Conservation (phyloP, 257 asterid genomes). For the Asclepias syriaca region DNA sequence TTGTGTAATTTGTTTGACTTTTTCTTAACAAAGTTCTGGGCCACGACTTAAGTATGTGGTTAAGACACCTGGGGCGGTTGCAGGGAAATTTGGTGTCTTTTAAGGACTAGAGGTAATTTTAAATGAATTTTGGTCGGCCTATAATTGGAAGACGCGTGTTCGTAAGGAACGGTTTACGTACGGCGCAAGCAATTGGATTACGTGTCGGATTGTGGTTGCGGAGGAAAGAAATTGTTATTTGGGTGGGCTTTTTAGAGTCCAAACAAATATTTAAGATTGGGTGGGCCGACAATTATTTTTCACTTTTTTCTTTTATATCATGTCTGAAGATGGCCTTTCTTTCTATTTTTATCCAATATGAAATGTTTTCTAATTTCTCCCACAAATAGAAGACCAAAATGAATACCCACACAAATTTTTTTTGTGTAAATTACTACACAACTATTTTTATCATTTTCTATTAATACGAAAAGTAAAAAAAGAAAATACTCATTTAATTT, state of each 20-base stretch:
- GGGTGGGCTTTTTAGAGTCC: neutral
- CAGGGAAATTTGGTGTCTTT: conserved; percentile 5
- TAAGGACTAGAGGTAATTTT: neutral
- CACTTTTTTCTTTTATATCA: no score
- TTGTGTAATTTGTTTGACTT: neutral
- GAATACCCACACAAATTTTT: no score
- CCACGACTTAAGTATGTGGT: conserved; percentile 30
- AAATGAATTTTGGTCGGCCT: conserved; percentile 30
- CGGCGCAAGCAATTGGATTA: conserved; percentile 22
- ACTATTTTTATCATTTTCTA: no score
- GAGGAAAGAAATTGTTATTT: neutral
- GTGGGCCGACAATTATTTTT: neutral
- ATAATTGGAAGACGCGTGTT: conserved; percentile 35
- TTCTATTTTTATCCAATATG: no score
- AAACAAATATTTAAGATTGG: neutral
- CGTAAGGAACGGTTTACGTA: conserved; percentile 3
- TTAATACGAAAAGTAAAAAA: no score
- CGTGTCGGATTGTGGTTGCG: conserved; percentile 9
- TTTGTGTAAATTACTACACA: no score
- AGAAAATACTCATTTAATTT: no score
- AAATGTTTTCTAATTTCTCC: no score
- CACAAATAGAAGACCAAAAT: no score
- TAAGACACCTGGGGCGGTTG: conserved; percentile 57
- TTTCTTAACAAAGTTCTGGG: neutral
- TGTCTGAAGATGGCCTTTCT: no score